A percentile compares a stretch with the other conserved stretches of the same genome.
Evolutionary conservation across 495 filamentous ascomycete genomes (phyloP).

Genomic region (Mycothermus thermophilus): DNA sequence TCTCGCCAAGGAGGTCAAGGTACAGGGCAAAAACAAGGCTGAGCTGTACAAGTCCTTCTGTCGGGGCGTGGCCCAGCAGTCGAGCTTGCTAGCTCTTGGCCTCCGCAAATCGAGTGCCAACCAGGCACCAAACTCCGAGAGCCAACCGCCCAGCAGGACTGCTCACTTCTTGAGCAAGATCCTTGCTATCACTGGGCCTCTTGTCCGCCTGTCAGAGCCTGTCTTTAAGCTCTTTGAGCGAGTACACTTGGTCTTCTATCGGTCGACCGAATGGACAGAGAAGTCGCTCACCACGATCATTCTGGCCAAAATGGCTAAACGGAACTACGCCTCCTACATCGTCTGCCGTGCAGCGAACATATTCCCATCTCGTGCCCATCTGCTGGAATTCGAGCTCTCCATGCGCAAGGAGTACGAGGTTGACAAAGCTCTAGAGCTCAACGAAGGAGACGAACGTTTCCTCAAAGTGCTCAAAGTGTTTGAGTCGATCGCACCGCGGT

Average conservation of each 20-base stretch:
- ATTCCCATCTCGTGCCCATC: constrained; percentile 56
- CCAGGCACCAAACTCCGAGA: no score
- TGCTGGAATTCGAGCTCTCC: constrained; percentile 82
- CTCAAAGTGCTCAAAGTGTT: constrained; percentile 52
- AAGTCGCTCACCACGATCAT: constrained; percentile 94
- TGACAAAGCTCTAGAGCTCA: constrained; percentile 74
- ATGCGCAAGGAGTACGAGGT: constrained; percentile 71
- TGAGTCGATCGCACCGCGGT: constrained; percentile 63
- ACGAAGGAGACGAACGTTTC: constrained; percentile 53
- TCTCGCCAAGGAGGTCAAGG: constrained; percentile 74
- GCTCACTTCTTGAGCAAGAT: constrained; percentile 50
- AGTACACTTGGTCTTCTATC: constrained; percentile 89
- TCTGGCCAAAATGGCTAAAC: constrained; percentile 69
- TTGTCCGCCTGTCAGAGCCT: constrained; percentile 62
- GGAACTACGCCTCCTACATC: constrained; percentile 82
- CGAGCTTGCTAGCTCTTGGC: constrained; percentile 49
- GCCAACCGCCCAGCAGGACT: constrained; percentile 30
- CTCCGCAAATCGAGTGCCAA: constrained; percentile 39
- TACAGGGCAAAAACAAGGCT: constrained; percentile 78
- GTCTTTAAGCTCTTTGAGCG: constrained; percentile 80
- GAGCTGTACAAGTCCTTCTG: constrained; percentile 62
- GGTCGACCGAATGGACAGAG: constrained; percentile 94
- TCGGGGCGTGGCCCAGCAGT: constrained; percentile 56
- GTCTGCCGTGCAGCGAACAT: constrained; percentile 85
- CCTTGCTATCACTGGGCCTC: constrained; percentile 62